Conservation (phyloP, 2,329 filamentous ascomycete genomes). For the Diaporthe velutina region DNA sequence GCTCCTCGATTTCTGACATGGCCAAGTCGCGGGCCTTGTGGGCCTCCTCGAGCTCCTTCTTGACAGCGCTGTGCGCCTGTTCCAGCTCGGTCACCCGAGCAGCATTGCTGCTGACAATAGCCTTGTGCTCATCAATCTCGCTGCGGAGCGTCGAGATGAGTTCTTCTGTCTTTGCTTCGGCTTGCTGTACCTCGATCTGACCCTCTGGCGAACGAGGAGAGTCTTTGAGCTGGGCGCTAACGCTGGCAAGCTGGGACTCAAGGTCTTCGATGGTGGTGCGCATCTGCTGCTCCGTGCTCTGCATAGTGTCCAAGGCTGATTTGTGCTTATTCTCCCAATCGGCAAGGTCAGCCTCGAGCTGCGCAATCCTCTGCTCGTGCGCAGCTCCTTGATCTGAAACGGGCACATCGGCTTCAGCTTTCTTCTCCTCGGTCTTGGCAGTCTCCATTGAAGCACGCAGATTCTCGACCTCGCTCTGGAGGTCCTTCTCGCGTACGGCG, state of each 20-base stretch:
- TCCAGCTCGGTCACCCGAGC: conserved; percentile 81
- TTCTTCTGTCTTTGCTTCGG: conserved; percentile 68
- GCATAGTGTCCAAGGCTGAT: conserved; percentile 76
- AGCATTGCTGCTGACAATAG: conserved; percentile 76
- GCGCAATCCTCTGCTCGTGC: conserved; percentile 70
- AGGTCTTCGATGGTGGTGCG: conserved; percentile 79
- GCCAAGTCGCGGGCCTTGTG: conserved; percentile 69
- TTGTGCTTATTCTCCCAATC: conserved; percentile 84
- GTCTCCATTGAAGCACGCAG: conserved; percentile 68
- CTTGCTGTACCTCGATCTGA: conserved; percentile 58
- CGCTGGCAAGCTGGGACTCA: conserved; percentile 62
- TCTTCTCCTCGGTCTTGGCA: conserved; percentile 24
- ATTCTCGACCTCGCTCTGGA: conserved; percentile 77
- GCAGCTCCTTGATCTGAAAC: conserved; percentile 48
- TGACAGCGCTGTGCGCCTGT: conserved; percentile 74
- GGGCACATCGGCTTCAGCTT: conserved; percentile 46
- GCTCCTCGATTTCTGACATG: conserved; percentile 57
- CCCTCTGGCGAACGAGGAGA: conserved; percentile 37
- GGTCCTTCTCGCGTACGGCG: conserved; percentile 79
- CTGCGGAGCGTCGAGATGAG: conserved; percentile 73
- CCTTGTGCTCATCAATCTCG: conserved; percentile 86
- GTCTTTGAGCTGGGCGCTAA: conserved; percentile 33
- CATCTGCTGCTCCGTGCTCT: conserved; percentile 79
- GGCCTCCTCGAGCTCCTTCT: conserved; percentile 76
- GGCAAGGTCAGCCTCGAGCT: conserved; percentile 78